Percentiles rank a stretch among this genome's conserved stretches.
Evolutionary conservation across 2,329 filamentous ascomycete species (phyloP).

Genomic region (Aspergillus texensis): DNA sequence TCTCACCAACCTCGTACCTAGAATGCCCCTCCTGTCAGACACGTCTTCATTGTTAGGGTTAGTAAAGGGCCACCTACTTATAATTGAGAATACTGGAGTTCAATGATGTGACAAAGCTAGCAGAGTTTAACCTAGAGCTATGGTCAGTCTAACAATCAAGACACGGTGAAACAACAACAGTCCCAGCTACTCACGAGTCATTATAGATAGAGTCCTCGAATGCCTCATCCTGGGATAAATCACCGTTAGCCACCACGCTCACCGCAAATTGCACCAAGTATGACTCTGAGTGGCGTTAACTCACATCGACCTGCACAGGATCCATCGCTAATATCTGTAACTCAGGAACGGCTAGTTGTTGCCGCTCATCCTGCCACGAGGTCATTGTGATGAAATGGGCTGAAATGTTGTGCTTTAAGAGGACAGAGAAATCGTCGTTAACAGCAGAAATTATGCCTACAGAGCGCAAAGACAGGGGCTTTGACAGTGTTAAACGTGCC

Average conservation of each 20-base stretch:
- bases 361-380: background rate
- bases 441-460: background rate
- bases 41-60: too few species aligned
- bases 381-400: background rate
- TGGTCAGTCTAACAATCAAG: background rate
- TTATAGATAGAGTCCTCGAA: background rate
- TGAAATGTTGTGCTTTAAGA: background rate
- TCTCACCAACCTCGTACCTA: background rate
- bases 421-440: background rate
- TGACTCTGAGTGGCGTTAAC: background rate
- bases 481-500: background rate
- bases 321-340: conserved; percentile 1
- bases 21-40: background rate
- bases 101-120: background rate
- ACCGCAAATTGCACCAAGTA: background rate
- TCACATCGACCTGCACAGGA: background rate
- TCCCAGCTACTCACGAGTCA: background rate
- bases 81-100: conserved; percentile 1
- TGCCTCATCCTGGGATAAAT: background rate
- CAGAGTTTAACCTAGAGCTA: background rate
- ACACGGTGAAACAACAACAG: background rate
- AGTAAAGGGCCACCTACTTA: background rate
- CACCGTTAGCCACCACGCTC: background rate
- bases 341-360: background rate
- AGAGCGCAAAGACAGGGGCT: background rate